Percentiles rank a stretch among this genome's conserved stretches.
These are phyloP conservation scores for Avena sativa DNA, from an alignment of 176 grass and related monocot species.

Conservation along the genomic window DNA sequence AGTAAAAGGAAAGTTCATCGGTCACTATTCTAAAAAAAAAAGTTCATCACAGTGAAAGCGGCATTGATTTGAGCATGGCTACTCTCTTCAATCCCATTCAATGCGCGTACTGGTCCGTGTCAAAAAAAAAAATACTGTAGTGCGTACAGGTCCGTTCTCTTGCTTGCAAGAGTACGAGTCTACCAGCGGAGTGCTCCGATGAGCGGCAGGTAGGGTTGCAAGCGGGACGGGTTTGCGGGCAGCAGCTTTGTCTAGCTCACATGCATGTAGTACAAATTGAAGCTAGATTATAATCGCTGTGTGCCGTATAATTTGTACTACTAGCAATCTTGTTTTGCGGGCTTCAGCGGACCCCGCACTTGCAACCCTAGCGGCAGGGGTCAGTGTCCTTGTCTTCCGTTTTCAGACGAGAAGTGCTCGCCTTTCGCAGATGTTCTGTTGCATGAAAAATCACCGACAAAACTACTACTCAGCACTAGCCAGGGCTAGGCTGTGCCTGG, in stretches of 20 bases:
- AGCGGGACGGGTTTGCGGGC: no score
- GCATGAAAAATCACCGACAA: not conserved
- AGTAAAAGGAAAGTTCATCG: no score
- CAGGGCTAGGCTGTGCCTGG: not conserved
- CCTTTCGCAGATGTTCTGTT: not conserved
- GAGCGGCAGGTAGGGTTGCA: not conserved
- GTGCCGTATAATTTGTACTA: no score
- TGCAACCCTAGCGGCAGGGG: not conserved
- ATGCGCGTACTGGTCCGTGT: no score
- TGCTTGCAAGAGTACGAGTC: not conserved
- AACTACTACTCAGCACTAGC: not conserved
- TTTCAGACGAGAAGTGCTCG: not conserved
- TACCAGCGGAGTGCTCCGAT: no score
- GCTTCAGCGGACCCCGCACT: no score
- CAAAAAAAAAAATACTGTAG: no score
- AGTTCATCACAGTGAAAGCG: not conserved
- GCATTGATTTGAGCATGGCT: conserved; percentile 40
- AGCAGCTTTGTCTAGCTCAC: no score
- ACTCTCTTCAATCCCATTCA: not conserved
- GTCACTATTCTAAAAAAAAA: no score
- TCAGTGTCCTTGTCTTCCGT: not conserved
- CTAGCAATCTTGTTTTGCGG: no score
- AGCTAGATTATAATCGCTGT: no score
- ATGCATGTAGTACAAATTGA: no score
- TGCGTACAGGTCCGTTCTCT: not conserved